Conservation (phyloP, 2,329 filamentous ascomycete genomes). For the Aspergillus sp. region DNA sequence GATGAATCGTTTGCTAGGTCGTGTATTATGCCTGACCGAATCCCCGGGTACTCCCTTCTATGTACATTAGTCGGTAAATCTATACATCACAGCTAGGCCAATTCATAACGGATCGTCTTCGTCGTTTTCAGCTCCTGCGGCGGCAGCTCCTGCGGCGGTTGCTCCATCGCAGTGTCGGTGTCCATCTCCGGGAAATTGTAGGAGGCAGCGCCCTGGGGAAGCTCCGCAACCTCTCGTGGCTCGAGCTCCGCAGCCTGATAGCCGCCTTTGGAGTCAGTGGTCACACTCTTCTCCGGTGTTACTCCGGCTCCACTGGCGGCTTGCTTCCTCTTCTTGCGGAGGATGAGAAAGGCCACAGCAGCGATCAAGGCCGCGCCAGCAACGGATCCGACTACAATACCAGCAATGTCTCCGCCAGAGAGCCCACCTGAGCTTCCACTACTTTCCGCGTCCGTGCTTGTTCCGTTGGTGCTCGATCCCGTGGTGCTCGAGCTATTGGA, state of each 20-base stretch:
- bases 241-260: background rate
- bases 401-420: background rate
- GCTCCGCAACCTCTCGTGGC: background rate
- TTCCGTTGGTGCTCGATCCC: background rate
- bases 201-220: background rate
- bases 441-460: background rate
- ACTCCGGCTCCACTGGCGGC: background rate
- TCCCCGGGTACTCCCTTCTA: background rate
- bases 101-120: background rate
- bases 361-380: background rate
- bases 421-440: background rate
- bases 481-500: background rate
- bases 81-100: background rate
- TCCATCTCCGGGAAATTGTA: background rate
- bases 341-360: background rate
- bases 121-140: background rate
- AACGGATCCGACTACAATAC: background rate
- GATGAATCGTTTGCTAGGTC: too few species aligned
- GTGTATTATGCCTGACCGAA: too few species aligned
- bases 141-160: background rate
- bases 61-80: background rate
- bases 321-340: constrained; percentile 1
- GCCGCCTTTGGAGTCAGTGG: background rate
- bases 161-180: background rate
- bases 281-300: background rate